Conservation (phyloP, 257 asterid species). For the Solanum commersonii region DNA sequence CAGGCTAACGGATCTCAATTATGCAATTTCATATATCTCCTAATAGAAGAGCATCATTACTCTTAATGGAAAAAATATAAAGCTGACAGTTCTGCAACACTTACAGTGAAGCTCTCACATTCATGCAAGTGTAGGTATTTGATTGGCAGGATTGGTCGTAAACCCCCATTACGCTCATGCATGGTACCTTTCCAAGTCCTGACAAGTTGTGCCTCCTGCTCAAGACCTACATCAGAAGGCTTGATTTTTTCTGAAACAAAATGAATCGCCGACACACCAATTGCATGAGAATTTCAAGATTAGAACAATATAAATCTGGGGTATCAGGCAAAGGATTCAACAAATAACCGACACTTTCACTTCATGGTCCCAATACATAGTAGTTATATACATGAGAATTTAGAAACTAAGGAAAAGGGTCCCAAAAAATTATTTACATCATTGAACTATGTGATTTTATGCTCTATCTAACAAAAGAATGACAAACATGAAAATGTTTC, state of each 20-base stretch:
- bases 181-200: slow-evolving; percentile 63
- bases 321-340: background rate
- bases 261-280: background rate
- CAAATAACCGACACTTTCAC: background rate
- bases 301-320: background rate
- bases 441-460: background rate
- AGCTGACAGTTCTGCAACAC: slow-evolving; percentile 12
- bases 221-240: slow-evolving; percentile 99
- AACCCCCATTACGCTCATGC: slow-evolving; percentile 44
- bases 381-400: background rate
- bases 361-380: background rate
- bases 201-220: slow-evolving; percentile 86
- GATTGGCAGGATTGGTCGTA: slow-evolving; percentile 46
- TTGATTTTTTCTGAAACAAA: slow-evolving; percentile 79
- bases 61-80: background rate
- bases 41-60: background rate
- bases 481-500: background rate
- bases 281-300: background rate
- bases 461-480: background rate
- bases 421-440: background rate
- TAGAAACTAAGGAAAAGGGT: background rate
- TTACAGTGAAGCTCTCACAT: slow-evolving; percentile 84
- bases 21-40: background rate
- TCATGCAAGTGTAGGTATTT: slow-evolving; percentile 85
- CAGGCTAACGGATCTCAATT: background rate